These are phyloP conservation scores for Pistacia vera DNA, from an alignment of 345 rosid genomes.

Conservation along the genomic window DNA sequence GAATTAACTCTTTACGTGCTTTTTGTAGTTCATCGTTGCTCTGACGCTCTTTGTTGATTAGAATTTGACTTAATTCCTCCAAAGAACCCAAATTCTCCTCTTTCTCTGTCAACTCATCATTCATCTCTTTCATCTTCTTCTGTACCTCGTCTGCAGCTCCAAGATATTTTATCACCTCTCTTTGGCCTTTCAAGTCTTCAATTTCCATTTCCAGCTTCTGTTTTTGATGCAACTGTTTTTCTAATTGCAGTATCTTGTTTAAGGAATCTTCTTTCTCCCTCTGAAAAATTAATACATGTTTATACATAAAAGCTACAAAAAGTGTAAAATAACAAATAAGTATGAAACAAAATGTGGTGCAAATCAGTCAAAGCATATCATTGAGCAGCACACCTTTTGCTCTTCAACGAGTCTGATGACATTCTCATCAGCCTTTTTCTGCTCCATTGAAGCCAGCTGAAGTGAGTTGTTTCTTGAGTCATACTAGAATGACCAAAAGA, in stretches of 20 bases:
- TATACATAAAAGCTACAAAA: slow-evolving; percentile 5
- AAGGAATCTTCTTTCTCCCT: slow-evolving; percentile 76
- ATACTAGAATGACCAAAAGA: slow-evolving; percentile 41
- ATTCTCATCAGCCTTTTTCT: slow-evolving; percentile 74
- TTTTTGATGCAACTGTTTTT: slow-evolving; percentile 64
- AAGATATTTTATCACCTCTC: slow-evolving; percentile 79
- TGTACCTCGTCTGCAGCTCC: slow-evolving; percentile 73
- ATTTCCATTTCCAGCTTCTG: slow-evolving; percentile 91
- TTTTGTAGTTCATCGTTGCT: slow-evolving; percentile 61
- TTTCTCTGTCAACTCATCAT: slow-evolving; percentile 56
- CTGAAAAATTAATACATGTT: slow-evolving; percentile 38
- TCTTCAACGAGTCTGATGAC: slow-evolving; percentile 74
- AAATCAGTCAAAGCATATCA: background rate
- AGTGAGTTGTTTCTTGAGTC: slow-evolving; percentile 61
- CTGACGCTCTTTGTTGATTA: slow-evolving; percentile 48
- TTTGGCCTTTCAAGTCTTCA: slow-evolving; percentile 76
- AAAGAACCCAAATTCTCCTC: slow-evolving; percentile 38
- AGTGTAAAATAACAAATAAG: background rate
- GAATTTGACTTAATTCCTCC: slow-evolving; percentile 39
- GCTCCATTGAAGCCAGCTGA: slow-evolving; percentile 77
- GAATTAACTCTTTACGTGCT: slow-evolving; percentile 45
- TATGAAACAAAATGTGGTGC: background rate
- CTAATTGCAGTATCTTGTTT: slow-evolving; percentile 61
- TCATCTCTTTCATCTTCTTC: slow-evolving; percentile 70
- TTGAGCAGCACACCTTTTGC: slow-evolving; percentile 56